phyloP scores from a whole-genome alignment of 1,139 yeast genomes.

The Arxiozyma slooffiae region DNA sequence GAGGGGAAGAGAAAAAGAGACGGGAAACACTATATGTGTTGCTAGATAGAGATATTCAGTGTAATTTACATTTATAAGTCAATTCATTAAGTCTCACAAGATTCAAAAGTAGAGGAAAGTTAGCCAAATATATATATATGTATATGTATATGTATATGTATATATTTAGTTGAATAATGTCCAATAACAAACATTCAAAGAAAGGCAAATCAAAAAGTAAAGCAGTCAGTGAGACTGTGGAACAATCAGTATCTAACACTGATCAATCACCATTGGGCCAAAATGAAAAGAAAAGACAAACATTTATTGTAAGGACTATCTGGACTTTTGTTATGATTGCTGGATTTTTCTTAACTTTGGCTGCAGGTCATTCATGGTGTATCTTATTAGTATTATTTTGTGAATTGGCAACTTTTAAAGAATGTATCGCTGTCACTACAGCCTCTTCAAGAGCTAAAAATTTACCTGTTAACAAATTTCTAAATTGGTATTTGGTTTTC shows the following conservation, averaged over 20 bases:
- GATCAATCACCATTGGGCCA: constrained; percentile 1
- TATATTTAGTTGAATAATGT: background rate
- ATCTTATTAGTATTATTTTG: constrained; percentile 60
- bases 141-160: too few species aligned
- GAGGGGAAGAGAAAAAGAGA: background rate
- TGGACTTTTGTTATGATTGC: constrained; percentile 92
- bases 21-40: background rate
- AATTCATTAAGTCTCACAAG: background rate
- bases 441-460: constrained; percentile 79
- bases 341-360: constrained; percentile 58
- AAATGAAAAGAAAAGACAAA: constrained; percentile 24
- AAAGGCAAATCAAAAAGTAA: background rate
- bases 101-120: too few species aligned
- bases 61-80: background rate
- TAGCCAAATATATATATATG: too few species aligned
- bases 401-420: constrained; percentile 80
- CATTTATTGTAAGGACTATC: constrained; percentile 73
- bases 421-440: constrained; percentile 77
- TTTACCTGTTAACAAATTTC: constrained; percentile 70
- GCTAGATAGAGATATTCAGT: background rate
- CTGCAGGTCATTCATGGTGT: constrained; percentile 83
- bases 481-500: constrained; percentile 80
- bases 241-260: constrained; percentile 1
- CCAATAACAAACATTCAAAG: background rate
- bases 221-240: background rate